Evolutionary conservation across 148 eudicot genomes (phyloP), one percentile per base, ranked within the genome.

Genomic region (Chenopodium quinoa): DNA sequence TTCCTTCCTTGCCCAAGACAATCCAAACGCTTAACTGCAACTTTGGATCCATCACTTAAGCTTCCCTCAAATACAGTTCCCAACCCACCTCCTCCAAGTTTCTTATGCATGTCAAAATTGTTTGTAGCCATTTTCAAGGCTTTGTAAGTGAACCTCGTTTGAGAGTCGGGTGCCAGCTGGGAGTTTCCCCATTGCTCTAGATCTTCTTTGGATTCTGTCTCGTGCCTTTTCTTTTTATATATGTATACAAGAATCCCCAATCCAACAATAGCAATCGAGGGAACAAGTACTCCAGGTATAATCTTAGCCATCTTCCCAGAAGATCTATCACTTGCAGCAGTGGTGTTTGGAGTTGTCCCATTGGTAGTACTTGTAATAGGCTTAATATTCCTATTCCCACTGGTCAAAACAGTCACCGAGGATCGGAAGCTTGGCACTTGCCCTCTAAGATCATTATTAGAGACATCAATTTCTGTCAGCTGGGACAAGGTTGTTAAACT

Each of bases 381-480:
- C 40, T 86, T 88, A 58, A 87, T 64, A 11, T 81, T 76, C 48
- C 73, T 78, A 80, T 89, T 87, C 29, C 95, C 95, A 46, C 23
- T n/a, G 7, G 85, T n/a, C 10, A 11, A 71, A 37, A 89, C 60
- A 72, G 34, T 83, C 54, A 90, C 88, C 4, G 77, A 67, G 13
- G 84, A 0, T 4, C 79, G 67, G 76, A 91, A 91, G 27, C 4
- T 75, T 0, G 89, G 91, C 4, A 83, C 29, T 17, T 81, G 73
- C 23, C 94, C 94, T 78, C 84, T 82, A 66, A 91, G 73, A 72
- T 90, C 86, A 80, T 91, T 91, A 74, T 89, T 81, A 2, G 90
- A 83, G 79, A 90, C 87, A 80, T 91, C 92, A 34, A 91, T 52
- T 34, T 27, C 66, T 62, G 81, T 85, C 44, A 91, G 82, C 63